Conservation (phyloP, 2,329 filamentous ascomycete genomes). For the Leptographium wingfieldii region DNA sequence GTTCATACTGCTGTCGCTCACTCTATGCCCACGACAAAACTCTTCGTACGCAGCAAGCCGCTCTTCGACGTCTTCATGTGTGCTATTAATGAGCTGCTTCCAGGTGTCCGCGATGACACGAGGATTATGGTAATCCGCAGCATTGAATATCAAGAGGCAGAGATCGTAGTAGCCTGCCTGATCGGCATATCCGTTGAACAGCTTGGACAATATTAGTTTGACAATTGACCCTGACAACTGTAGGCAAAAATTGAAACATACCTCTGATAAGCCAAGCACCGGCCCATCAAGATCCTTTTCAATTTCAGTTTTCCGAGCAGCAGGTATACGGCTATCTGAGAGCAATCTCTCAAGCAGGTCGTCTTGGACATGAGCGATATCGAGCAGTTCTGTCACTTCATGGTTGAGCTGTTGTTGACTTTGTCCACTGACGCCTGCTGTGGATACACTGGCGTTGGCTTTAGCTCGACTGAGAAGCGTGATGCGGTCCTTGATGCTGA, state of each 20-base stretch:
- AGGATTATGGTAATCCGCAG: constrained; percentile 80
- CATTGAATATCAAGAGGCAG: constrained; percentile 82
- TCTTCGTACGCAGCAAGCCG: constrained; percentile 24
- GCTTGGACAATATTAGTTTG: constrained; percentile 30
- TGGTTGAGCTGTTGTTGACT: constrained; percentile 76
- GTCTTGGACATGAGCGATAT: constrained; percentile 90
- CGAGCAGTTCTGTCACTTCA: constrained; percentile 72
- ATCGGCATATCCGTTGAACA: constrained; percentile 90
- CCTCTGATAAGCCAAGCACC: constrained; percentile 62
- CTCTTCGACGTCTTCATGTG: constrained; percentile 44
- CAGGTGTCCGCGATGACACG: constrained; percentile 76
- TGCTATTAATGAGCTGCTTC: constrained; percentile 65
- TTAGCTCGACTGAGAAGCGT: constrained; percentile 83
- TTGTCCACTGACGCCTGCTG: constrained; percentile 62
- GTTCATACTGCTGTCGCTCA: constrained; percentile 11
- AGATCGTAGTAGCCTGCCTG: constrained; percentile 82
- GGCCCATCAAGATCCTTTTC: constrained; percentile 60
- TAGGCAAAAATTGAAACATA: constrained; percentile 25
- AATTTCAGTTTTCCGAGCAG: constrained; percentile 51
- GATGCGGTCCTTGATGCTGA: constrained; percentile 76
- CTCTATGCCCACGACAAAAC: constrained; percentile 19
- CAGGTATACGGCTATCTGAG: constrained; percentile 55
- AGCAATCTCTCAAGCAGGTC: constrained; percentile 71
- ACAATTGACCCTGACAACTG: neutral
- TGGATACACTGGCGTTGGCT: constrained; percentile 79